These are phyloP conservation scores for Ceratocystiopsis minuta DNA, from an alignment of 2,329 filamentous ascomycete genomes.

Conservation along the genomic window DNA sequence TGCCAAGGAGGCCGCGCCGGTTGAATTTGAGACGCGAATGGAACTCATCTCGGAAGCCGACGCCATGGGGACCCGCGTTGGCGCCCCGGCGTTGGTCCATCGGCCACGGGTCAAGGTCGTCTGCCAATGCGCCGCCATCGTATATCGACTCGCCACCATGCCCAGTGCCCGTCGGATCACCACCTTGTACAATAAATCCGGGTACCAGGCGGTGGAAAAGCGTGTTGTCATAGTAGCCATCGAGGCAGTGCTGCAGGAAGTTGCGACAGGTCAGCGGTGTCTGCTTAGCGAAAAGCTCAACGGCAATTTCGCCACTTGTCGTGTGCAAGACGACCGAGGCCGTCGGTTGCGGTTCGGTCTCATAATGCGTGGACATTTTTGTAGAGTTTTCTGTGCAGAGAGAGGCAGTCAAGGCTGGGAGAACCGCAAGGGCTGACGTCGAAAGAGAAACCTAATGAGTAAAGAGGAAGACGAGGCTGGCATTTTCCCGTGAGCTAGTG, in stretches of 20 bases:
- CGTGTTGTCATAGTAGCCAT: constrained; percentile 88
- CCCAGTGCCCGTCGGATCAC: constrained; percentile 84
- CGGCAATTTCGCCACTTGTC: constrained; percentile 68
- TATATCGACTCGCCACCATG: constrained; percentile 85
- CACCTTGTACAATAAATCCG: constrained; percentile 84
- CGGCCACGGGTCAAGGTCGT: constrained; percentile 53
- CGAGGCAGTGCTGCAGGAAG: constrained; percentile 85
- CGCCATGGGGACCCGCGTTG: constrained; percentile 40
- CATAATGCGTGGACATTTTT: constrained; percentile 74
- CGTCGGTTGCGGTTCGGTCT: constrained; percentile 85
- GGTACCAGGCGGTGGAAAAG: constrained; percentile 88
- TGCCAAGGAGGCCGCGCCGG: constrained; percentile 73
- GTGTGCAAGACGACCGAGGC: constrained; percentile 85
- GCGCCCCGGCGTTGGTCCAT: constrained; percentile 45
- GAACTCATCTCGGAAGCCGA: constrained; percentile 66
- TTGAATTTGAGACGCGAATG: constrained; percentile 89
- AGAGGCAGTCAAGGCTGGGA: no score
- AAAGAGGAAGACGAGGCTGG: no score
- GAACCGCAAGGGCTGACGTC: no score
- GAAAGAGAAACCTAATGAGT: no score
- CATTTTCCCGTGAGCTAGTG: no score
- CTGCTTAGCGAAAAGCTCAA: constrained; percentile 92
- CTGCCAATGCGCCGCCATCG: constrained; percentile 61
- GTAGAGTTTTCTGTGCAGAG: no score
- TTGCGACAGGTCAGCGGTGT: constrained; percentile 82